phyloP scores from a whole-genome alignment of 78 protist genomes.

The Pigoraptor vietnamica region DNA sequence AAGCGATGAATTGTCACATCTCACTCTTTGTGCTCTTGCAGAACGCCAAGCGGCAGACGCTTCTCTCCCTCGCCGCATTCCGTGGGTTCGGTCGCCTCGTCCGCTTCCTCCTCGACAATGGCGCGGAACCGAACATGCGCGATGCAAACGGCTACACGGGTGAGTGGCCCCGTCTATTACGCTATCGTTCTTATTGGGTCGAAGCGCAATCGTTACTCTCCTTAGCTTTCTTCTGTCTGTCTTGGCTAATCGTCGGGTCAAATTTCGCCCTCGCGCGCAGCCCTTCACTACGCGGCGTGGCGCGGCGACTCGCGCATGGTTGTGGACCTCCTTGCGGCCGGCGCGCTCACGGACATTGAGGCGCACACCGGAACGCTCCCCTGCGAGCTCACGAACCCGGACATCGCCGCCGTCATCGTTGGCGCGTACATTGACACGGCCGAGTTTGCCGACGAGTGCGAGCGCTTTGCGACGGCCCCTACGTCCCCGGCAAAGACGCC shows the following conservation, averaged over 20 bases:
- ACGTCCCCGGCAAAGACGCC: too few species aligned
- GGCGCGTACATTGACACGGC: not conserved
- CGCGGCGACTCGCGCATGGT: not conserved
- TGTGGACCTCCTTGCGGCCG: not conserved
- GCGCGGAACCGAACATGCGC: not conserved
- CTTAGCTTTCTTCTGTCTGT: too few species aligned
- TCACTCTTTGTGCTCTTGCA: not conserved
- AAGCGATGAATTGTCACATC: too few species aligned
- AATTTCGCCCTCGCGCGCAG: too few species aligned
- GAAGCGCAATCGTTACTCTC: too few species aligned
- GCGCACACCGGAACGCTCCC: not conserved
- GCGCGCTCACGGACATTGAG: not conserved
- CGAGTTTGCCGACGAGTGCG: not conserved
- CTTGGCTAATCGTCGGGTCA: too few species aligned
- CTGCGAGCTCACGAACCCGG: not conserved
- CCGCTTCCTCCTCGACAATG: not conserved
- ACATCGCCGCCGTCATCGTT: not conserved
- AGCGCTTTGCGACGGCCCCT: not conserved
- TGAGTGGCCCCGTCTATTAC: not conserved
- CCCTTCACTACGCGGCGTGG: not conserved
- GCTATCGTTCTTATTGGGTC: not conserved
- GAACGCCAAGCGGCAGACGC: not conserved
- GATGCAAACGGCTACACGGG: not conserved
- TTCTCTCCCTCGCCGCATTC: not conserved
- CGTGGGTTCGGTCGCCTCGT: not conserved